A percentile compares a stretch with the other conserved stretches of the same genome.
Conservation (phyloP, 2,329 filamentous ascomycete species). For the Capronia americana region DNA sequence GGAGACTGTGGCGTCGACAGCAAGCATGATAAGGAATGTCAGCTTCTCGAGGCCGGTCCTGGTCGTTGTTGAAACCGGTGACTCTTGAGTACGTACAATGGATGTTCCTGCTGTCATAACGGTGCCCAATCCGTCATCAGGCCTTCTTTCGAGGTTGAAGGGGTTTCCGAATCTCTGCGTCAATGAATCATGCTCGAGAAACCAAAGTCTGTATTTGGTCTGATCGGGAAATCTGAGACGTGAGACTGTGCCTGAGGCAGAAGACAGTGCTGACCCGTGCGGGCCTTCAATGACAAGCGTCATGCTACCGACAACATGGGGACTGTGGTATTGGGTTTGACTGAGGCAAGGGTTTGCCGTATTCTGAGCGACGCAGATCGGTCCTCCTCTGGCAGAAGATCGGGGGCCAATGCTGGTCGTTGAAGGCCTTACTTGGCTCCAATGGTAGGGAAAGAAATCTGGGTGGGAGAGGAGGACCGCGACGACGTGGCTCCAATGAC, state of each 20-base stretch:
- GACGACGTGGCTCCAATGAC: conserved; percentile 7
- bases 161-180: not conserved
- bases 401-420: not conserved
- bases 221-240: not conserved
- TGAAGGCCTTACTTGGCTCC: not conserved
- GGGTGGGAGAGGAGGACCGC: not conserved
- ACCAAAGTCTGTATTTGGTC: not conserved
- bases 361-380: not conserved
- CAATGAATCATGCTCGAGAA: not conserved
- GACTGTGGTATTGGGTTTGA: not conserved
- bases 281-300: conserved; percentile 2
- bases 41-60: not conserved
- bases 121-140: not conserved
- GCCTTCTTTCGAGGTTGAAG: not conserved
- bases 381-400: not conserved
- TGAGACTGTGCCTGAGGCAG: conserved; percentile 12
- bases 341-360: not conserved
- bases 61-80: not conserved
- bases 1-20: not conserved
- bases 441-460: not conserved
- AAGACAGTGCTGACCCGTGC: conserved; percentile 6
- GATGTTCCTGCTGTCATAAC: not conserved
- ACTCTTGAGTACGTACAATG: not conserved
- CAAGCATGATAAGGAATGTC: not conserved
- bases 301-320: not conserved